phyloP scores from a whole-genome alignment of 2,329 filamentous ascomycete species.

The Fusarium albidum region DNA sequence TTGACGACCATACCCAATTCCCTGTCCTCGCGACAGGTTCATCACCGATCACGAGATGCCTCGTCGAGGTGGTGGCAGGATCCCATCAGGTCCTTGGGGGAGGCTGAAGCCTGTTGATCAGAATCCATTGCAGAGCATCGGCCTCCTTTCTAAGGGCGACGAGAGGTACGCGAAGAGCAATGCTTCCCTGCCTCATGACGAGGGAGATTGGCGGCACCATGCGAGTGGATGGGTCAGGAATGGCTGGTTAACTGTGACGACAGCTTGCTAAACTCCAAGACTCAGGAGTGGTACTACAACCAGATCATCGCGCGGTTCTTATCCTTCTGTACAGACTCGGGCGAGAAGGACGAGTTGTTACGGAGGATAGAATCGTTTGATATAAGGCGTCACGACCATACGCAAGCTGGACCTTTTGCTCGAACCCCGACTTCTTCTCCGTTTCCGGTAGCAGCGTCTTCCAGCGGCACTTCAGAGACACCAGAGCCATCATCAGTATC shows the following conservation, averaged over 20 bases:
- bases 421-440: conserved; percentile 17
- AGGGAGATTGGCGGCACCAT: background rate
- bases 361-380: conserved; percentile 75
- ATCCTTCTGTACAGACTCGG: conserved; percentile 81
- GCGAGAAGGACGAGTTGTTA: conserved; percentile 76
- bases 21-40: background rate
- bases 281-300: conserved; percentile 85
- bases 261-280: conserved; percentile 77
- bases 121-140: conserved; percentile 82
- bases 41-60: conserved; percentile 38
- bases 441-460: background rate
- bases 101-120: conserved; percentile 76
- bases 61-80: conserved; percentile 43
- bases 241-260: conserved; percentile 2
- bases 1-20: background rate
- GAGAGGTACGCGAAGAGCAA: conserved; percentile 66
- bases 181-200: background rate
- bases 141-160: conserved; percentile 91
- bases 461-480: background rate
- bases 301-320: conserved; percentile 90
- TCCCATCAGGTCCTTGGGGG: conserved; percentile 67
- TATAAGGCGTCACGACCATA: conserved; percentile 25
- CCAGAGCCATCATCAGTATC: background rate
- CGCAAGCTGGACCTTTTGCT: conserved; percentile 13
- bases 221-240: background rate